Percentiles rank a stretch among this genome's conserved stretches.
Conservation (phyloP, 2,329 filamentous ascomycete species). For the Huntiella decipiens region DNA sequence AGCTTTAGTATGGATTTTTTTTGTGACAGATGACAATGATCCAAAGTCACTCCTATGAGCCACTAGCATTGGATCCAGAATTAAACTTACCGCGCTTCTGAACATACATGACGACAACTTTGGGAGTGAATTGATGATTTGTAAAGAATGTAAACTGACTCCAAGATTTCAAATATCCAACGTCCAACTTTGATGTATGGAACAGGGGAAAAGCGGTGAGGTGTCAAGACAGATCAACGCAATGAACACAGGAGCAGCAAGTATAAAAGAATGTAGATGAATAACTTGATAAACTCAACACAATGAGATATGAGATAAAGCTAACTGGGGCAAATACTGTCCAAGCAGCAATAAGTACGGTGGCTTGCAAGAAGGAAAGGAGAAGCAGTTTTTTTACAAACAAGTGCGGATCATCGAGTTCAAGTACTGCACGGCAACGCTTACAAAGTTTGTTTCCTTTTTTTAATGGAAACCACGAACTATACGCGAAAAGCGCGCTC, state of each 20-base stretch:
- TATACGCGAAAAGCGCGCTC: conserved; percentile 4
- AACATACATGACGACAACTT: conserved; percentile 35
- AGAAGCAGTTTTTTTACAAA: conserved; percentile 5
- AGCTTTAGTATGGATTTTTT: background rate
- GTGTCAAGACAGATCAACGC: conserved; percentile 11
- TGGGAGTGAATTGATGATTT: background rate
- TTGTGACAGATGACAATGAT: background rate
- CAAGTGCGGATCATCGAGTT: conserved; percentile 2
- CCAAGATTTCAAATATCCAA: background rate
- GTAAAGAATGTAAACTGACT: conserved; percentile 12
- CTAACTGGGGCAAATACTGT: conserved; percentile 2
- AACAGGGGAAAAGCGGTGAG: conserved; percentile 11
- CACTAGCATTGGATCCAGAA: too few relatives aligned
- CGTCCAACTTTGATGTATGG: conserved; percentile 11
- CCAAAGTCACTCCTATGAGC: too few relatives aligned
- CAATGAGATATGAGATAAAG: background rate
- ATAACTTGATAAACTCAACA: background rate
- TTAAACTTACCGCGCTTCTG: conserved; percentile 38
- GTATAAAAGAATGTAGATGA: conserved; percentile 1
- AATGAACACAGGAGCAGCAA: background rate
- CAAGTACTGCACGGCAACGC: conserved; percentile 6
- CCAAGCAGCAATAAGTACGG: conserved; percentile 13
- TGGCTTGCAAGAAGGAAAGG: conserved; percentile 11
- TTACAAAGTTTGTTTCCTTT: background rate
- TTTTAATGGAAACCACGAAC: conserved; percentile 2